These are phyloP conservation scores for Colletotrichum tabaci DNA, from an alignment of 2,329 filamentous ascomycete species.

Conservation along the genomic window DNA sequence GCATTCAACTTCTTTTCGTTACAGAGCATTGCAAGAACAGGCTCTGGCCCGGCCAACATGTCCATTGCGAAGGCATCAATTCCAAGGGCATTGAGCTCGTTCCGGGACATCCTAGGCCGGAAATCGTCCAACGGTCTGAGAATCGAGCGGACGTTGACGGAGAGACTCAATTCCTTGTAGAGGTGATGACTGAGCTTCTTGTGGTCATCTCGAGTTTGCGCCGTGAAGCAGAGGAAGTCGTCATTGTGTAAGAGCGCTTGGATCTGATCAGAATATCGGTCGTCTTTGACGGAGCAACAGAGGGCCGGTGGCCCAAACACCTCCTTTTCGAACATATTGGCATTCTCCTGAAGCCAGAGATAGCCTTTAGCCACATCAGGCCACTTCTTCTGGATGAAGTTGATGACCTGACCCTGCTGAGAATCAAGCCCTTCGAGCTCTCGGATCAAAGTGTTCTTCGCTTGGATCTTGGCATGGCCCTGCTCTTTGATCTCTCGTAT, in stretches of 20 bases:
- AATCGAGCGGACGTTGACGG: constrained; percentile 80
- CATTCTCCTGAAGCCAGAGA: constrained; percentile 85
- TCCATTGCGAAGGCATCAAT: constrained; percentile 88
- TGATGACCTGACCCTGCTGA: constrained; percentile 80
- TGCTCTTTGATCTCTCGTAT: constrained; percentile 58
- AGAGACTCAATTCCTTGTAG: constrained; percentile 74
- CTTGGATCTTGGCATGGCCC: constrained; percentile 59
- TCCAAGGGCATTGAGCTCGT: constrained; percentile 72
- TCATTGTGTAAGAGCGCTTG: constrained; percentile 66
- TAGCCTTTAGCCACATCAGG: constrained; percentile 79
- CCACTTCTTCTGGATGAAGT: constrained; percentile 73
- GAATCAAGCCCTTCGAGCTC: constrained; percentile 77
- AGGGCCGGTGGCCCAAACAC: constrained; percentile 88
- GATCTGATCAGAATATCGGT: constrained; percentile 72
- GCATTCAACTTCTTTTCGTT: constrained; percentile 78
- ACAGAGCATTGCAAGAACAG: constrained; percentile 91
- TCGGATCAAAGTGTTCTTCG: constrained; percentile 55
- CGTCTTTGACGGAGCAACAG: constrained; percentile 83
- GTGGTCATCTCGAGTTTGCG: constrained; percentile 83
- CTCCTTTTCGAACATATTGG: constrained; percentile 77
- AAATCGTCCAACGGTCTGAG: constrained; percentile 69
- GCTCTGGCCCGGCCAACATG: constrained; percentile 83
- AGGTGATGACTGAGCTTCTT: constrained; percentile 78
- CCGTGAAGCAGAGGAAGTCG: constrained; percentile 79
- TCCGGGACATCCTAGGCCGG: constrained; percentile 65